A percentile compares a stretch with the other conserved stretches of the same genome.
These are phyloP conservation scores for Chloranthus sessilifolius DNA, from an alignment of 164 flowering plant species.

Conservation along the genomic window DNA sequence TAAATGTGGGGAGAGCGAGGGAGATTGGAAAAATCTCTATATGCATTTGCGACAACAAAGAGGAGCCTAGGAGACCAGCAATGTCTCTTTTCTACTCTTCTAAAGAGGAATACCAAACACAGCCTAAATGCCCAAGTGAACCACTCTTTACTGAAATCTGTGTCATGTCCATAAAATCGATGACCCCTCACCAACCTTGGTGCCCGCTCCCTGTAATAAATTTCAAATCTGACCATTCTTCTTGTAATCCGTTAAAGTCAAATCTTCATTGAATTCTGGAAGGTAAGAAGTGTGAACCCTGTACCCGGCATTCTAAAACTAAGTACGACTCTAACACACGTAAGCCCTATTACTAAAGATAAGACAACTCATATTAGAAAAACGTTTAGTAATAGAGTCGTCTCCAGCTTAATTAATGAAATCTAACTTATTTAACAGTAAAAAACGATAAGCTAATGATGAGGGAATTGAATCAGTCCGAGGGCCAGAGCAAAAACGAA, in stretches of 20 bases:
- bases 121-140: too few relatives aligned
- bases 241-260: neutral
- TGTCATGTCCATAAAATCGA: neutral
- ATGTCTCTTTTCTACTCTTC: neutral
- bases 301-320: too few relatives aligned
- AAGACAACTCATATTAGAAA: neutral
- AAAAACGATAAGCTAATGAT: neutral
- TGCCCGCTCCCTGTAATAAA: neutral
- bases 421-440: neutral
- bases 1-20: too few relatives aligned
- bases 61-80: neutral
- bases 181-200: neutral
- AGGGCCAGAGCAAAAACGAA: neutral
- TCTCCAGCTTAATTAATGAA: neutral
- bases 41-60: too few relatives aligned
- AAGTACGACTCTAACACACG: neutral
- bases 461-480: neutral
- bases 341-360: neutral
- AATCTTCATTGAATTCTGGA: too few relatives aligned
- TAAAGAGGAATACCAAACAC: too few relatives aligned
- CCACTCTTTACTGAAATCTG: neutral
- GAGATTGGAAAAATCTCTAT: too few relatives aligned
- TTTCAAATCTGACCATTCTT: neutral
- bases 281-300: too few relatives aligned
- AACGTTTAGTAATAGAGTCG: neutral